Conservation (phyloP, 805 yeast genomes). For the Teunomyces funiuensis region DNA sequence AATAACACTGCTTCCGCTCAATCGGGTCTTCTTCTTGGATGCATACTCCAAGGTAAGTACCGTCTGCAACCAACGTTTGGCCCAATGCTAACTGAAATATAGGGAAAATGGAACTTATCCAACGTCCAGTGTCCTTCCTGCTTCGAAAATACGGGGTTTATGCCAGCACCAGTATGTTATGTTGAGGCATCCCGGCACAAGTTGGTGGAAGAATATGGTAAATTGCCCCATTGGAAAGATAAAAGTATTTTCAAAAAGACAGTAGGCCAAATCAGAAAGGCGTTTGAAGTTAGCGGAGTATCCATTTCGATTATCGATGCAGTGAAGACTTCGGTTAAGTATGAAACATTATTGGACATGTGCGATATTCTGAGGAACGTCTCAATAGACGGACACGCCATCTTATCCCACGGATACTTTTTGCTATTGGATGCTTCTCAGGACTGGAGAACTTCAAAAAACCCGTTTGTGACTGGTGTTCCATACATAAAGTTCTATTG, state of each 20-base stretch:
- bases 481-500: conserved; percentile 64
- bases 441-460: conserved; percentile 68
- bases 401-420: conserved; percentile 57
- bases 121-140: conserved; percentile 57
- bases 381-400: conserved; percentile 68
- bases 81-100: conserved; percentile 20
- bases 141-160: conserved; percentile 42
- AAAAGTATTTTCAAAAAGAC: conserved; percentile 36
- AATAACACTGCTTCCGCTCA: conserved; percentile 25
- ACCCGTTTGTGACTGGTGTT: conserved; percentile 62
- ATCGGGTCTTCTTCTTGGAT: conserved; percentile 55
- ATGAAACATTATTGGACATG: conserved; percentile 47
- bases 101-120: conserved; percentile 58
- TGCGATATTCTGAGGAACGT: conserved; percentile 53
- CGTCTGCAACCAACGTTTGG: neutral
- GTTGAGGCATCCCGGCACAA: conserved; percentile 48
- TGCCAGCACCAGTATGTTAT: conserved; percentile 61
- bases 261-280: conserved; percentile 36
- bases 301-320: conserved; percentile 58
- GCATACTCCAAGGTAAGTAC: conserved; percentile 45
- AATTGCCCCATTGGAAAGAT: conserved; percentile 50
- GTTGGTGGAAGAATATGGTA: conserved; percentile 40
- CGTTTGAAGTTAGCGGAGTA: conserved; percentile 50
- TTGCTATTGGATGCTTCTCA: conserved; percentile 56
- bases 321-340: conserved; percentile 48